Conservation (phyloP, 139 green algal species). For the Chlorella sp. region DNA sequence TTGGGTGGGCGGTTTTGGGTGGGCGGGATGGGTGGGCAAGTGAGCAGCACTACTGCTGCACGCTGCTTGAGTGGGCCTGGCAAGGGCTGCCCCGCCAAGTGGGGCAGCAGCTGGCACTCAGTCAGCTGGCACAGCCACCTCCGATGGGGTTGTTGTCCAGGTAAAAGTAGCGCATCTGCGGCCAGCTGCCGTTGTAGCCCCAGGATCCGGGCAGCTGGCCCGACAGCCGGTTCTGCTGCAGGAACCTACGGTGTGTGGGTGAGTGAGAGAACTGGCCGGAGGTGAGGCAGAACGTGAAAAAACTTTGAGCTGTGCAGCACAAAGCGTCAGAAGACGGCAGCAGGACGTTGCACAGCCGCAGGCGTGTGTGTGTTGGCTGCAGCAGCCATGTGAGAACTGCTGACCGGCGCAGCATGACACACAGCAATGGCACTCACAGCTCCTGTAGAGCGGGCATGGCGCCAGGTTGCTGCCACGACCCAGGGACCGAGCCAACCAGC, state of each 20-base stretch:
- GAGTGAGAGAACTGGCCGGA: too few relatives aligned
- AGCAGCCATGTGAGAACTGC: too few relatives aligned
- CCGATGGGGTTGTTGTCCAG: background rate
- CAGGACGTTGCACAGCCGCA: background rate
- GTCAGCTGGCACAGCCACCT: background rate
- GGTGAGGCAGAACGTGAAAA: too few relatives aligned
- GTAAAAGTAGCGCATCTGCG: conserved; percentile 8
- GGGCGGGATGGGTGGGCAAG: too few relatives aligned
- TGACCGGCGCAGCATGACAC: too few relatives aligned
- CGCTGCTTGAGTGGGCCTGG: background rate
- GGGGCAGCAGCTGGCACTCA: too few relatives aligned
- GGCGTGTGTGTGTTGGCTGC: too few relatives aligned
- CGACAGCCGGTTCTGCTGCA: conserved; percentile 20
- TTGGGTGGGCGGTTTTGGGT: background rate
- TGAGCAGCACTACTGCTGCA: too few relatives aligned
- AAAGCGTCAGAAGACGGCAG: too few relatives aligned
- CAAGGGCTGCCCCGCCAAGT: background rate
- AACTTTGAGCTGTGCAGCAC: background rate
- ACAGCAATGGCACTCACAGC: conserved; percentile 11
- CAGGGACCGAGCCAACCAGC: background rate
- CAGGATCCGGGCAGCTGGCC: conserved; percentile 27
- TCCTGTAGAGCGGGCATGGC: conserved; percentile 21
- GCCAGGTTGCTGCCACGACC: background rate
- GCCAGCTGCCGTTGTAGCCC: conserved; percentile 5
- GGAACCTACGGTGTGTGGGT: background rate